Percentiles rank a stretch among this genome's conserved stretches.
phyloP scores from a whole-genome alignment of 805 yeast genomes.

The Sporopachydermia lactativora region DNA sequence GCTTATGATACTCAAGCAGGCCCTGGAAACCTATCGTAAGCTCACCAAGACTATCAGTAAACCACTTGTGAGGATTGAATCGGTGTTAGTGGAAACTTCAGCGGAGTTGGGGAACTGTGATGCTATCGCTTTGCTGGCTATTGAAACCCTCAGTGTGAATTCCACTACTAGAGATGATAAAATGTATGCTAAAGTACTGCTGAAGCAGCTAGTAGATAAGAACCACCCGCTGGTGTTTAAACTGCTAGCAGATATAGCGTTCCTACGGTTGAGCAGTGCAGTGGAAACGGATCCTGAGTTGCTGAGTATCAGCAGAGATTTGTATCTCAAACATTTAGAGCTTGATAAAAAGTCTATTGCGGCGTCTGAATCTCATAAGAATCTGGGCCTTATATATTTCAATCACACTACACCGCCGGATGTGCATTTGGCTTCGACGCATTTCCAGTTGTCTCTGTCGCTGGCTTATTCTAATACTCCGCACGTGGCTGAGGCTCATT shows the following conservation, averaged over 20 bases:
- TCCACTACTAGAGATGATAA: constrained; percentile 31
- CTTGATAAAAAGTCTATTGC: constrained; percentile 40
- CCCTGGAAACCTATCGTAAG: constrained; percentile 37
- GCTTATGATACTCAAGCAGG: constrained; percentile 45
- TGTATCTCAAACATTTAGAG: constrained; percentile 28
- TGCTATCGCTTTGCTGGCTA: constrained; percentile 54
- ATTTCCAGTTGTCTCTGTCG: constrained; percentile 41
- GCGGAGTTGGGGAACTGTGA: constrained; percentile 65
- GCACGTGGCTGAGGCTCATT: constrained; percentile 45
- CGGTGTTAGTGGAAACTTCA: constrained; percentile 53
- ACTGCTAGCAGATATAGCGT: constrained; percentile 52
- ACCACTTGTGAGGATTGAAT: constrained; percentile 43
- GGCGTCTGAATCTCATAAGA: constrained; percentile 56
- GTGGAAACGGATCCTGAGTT: constrained; percentile 31
- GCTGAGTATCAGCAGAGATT: constrained; percentile 33
- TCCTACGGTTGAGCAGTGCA: constrained; percentile 16
- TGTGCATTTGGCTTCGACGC: constrained; percentile 31
- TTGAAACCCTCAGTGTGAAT: constrained; percentile 33
- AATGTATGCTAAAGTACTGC: constrained; percentile 37
- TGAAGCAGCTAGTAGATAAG: constrained; percentile 33
- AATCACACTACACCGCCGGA: constrained; percentile 38
- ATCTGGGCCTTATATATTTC: constrained; percentile 39
- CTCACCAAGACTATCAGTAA: constrained; percentile 43
- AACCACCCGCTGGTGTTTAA: constrained; percentile 60
- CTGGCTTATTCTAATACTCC: constrained; percentile 39